Evolutionary conservation across 78 protist genomes (phyloP).

Genomic region (Guillardia theta): DNA sequence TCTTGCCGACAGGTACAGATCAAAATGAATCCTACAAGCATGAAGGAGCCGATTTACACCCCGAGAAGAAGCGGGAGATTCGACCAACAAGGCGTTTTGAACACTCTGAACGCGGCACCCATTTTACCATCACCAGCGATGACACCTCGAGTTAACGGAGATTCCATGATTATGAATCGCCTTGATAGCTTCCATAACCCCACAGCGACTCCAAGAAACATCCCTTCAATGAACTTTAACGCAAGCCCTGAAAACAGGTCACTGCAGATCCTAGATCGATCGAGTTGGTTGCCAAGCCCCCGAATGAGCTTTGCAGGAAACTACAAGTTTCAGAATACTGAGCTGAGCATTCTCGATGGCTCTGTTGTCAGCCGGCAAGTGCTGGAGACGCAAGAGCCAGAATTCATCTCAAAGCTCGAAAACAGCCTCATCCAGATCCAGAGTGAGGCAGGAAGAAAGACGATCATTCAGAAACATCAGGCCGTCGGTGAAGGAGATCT

Average conservation of each 20-base stretch:
- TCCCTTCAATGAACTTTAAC: background rate
- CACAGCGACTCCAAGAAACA: background rate
- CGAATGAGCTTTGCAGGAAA: background rate
- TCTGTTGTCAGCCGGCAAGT: background rate
- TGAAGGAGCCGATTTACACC: background rate
- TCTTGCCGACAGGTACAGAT: too few relatives aligned
- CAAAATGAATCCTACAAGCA: background rate
- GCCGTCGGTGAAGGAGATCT: too few relatives aligned
- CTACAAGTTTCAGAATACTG: background rate
- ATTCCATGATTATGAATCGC: background rate
- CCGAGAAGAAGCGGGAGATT: background rate
- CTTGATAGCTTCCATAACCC: background rate
- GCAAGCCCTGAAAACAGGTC: background rate
- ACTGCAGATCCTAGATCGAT: background rate
- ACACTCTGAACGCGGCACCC: background rate
- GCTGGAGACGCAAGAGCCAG: constrained; percentile 22
- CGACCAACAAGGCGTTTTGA: background rate
- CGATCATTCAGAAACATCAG: too few relatives aligned
- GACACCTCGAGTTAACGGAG: background rate
- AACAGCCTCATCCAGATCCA: background rate
- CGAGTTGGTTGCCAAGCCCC: constrained; percentile 31
- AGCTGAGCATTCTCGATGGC: background rate
- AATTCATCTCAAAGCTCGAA: background rate
- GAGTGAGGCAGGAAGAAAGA: too few relatives aligned
- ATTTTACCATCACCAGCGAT: background rate